Percentiles rank a stretch among this genome's conserved stretches.
phyloP scores from a whole-genome alignment of 352 stramenopile species.

The Pythium chondricola region DNA sequence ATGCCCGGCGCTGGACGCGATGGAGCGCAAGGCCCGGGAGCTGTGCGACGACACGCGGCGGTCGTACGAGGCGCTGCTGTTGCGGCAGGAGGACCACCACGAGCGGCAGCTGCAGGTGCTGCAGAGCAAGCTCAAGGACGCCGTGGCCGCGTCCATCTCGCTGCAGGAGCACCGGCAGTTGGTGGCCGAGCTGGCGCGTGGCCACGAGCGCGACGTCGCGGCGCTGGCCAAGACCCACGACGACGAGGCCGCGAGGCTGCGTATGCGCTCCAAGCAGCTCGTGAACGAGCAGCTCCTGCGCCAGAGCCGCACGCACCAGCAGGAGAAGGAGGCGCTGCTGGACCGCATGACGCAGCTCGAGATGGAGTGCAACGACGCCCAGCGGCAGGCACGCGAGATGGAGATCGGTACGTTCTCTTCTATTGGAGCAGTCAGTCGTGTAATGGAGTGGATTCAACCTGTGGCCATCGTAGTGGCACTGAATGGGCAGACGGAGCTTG shows the following conservation, averaged over 20 bases:
- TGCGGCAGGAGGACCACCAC: conserved; percentile 32
- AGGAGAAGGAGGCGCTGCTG: conserved; percentile 22
- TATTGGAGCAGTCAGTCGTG: too few species aligned
- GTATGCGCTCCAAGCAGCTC: conserved; percentile 22
- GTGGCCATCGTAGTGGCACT: too few species aligned
- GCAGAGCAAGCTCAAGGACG: conserved; percentile 35
- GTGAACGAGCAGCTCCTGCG: conserved; percentile 18
- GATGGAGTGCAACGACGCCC: conserved; percentile 27
- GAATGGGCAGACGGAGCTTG: conserved; percentile 1
- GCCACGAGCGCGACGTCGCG: conserved; percentile 22
- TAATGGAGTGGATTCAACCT: too few species aligned
- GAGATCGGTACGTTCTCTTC: too few species aligned
- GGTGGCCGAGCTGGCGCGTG: conserved; percentile 16
- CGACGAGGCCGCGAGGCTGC: conserved; percentile 21
- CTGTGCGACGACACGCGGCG: conserved; percentile 48
- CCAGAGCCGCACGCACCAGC: conserved; percentile 15
- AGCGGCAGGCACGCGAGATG: conserved; percentile 22
- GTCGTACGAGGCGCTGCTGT: conserved; percentile 45
- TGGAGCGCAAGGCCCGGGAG: conserved; percentile 38
- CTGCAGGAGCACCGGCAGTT: conserved; percentile 45
- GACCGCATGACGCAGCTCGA: conserved; percentile 32
- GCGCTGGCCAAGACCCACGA: conserved; percentile 17
- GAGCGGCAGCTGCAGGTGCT: conserved; percentile 35
- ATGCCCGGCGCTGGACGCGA: conserved; percentile 16
- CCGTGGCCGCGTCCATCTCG: conserved; percentile 41